Evolutionary conservation across 164 flowering plant species (phyloP), one percentile per base, ranked within the genome.

Genomic region (Saururus chinensis): DNA sequence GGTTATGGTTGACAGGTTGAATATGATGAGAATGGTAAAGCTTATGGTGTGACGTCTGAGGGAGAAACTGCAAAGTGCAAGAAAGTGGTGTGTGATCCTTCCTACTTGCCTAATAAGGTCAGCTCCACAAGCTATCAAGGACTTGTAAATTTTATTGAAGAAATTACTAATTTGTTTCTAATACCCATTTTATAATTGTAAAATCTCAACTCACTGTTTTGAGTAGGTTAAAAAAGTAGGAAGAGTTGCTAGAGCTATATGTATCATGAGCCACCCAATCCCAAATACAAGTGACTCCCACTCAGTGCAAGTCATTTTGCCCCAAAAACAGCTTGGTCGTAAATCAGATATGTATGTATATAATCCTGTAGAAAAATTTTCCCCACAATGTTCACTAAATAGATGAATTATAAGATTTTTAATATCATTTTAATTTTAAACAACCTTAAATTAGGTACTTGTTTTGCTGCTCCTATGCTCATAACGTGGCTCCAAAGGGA

Each of bases 21-120:
- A 70, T 86, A 84, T 67, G 96, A 86, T 68, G 76, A 35, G 17
- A 71, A 67, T 75, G 98, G 98, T 49, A 89, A 84, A 72, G 98
- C 78, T 19, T 53, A 70, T 60, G 98, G 97, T 25, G 98, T 93
- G 66, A 86, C 97, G 4, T 93, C 95, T 60, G 96, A 88, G 75
- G 97, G 98, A 63, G 97, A 93, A 83, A 93, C 97, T 65, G 96
- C 98, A 4, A 89, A 86, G 70, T 88, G 98, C 87, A 93, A 89
- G 74, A 93, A 93, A 79, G 89, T 93, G 68, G 98, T 90, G 17
- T 93, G 98, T 51, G 97, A 88, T 75, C 96, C 98, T 53, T 86
- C 96, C 58, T 93, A 93, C 74, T 72, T 89, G 70, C 80, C 95
- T 57, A 83, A 87, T 67, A 90, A 85, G 91, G 96, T 87, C 74